Evolutionary conservation across 2,329 filamentous ascomycete genomes (phyloP).

Genomic region (Hypoxylon sp.): DNA sequence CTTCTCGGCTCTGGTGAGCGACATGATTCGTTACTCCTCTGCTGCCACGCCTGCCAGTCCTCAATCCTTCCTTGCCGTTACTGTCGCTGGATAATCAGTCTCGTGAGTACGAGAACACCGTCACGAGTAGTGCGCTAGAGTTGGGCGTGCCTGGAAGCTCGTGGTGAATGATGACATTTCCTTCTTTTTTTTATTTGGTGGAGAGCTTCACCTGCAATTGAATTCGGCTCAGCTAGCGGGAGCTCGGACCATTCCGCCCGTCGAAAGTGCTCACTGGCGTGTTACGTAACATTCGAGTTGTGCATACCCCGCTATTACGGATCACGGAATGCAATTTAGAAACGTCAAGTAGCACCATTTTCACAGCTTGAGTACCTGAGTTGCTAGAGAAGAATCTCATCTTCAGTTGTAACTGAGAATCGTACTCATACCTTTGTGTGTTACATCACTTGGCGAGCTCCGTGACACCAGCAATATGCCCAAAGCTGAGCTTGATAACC

Average conservation of each 20-base stretch:
- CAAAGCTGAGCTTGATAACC: no score
- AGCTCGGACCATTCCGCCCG: background rate
- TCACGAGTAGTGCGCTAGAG: background rate
- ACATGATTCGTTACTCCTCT: background rate
- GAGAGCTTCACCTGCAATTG: background rate
- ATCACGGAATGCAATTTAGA: no score
- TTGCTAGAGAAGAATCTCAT: no score
- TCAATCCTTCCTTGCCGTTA: background rate
- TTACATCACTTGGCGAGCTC: no score
- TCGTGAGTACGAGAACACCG: background rate
- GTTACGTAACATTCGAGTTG: background rate
- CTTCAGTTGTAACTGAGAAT: no score
- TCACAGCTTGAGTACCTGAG: no score
- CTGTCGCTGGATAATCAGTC: background rate
- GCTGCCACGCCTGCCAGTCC: no score
- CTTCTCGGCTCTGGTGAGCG: background rate
- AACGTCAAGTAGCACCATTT: no score
- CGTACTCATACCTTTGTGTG: no score
- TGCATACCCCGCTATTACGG: no score
- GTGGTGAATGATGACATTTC: conserved; percentile 15
- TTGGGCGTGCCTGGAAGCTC: conserved; percentile 3
- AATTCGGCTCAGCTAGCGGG: background rate
- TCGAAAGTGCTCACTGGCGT: no score
- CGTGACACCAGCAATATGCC: no score
- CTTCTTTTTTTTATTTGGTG: background rate